phyloP scores from a whole-genome alignment of 371 early-diverging fungal species.

The Sporodiniella umbellata region DNA sequence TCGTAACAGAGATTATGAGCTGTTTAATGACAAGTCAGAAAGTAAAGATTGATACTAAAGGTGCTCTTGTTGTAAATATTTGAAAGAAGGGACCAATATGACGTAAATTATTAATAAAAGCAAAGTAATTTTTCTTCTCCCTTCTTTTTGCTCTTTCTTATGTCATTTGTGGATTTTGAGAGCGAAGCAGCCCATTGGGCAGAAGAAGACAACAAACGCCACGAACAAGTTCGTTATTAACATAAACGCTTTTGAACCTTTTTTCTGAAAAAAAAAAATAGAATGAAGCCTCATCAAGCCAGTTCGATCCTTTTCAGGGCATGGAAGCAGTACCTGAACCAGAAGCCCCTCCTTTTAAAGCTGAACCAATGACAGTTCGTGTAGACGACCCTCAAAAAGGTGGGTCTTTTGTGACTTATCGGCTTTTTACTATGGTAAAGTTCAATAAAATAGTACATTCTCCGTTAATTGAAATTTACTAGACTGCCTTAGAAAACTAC shows the following conservation, averaged over 20 bases:
- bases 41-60: neutral
- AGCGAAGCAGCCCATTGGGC: conserved; percentile 6
- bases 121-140: too few species aligned
- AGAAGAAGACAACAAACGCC: conserved; percentile 4
- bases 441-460: neutral
- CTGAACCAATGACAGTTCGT: conserved; percentile 41
- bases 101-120: too few species aligned
- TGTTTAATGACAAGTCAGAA: conserved; percentile 16
- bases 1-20: conserved; percentile 10
- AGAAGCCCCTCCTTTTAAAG: conserved; percentile 8
- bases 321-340: neutral
- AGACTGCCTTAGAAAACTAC: conserved; percentile 61
- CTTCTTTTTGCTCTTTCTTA: too few species aligned
- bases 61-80: too few species aligned
- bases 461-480: neutral
- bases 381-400: conserved; percentile 79
- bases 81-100: too few species aligned
- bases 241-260: neutral
- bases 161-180: neutral
- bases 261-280: neutral
- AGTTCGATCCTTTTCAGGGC: conserved; percentile 17
- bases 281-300: conserved; percentile 15
- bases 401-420: conserved; percentile 32
- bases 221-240: conserved; percentile 5
- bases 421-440: conserved; percentile 28